A percentile compares a stretch with the other conserved stretches of the same genome.
phyloP scores from a whole-genome alignment of 2,329 filamentous ascomycete genomes.

The Monosporascus sp. region DNA sequence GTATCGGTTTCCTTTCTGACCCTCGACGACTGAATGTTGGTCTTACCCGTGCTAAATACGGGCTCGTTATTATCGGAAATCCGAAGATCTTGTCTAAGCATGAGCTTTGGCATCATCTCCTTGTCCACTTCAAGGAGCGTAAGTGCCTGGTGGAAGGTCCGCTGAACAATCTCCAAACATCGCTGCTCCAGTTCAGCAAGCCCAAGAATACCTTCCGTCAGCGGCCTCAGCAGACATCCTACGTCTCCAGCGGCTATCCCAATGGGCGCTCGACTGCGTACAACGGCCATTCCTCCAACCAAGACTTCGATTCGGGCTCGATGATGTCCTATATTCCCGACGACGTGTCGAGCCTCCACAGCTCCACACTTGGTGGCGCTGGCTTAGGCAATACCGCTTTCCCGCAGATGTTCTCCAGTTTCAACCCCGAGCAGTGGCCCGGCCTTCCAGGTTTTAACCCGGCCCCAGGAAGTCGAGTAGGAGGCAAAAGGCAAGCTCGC shows the following conservation, averaged over 20 bases:
- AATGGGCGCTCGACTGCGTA: conserved; percentile 33
- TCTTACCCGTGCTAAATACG: conserved; percentile 93
- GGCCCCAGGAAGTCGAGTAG: conserved; percentile 52
- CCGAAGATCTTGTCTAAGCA: conserved; percentile 97
- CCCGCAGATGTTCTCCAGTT: conserved; percentile 92
- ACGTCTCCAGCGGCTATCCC: conserved; percentile 39
- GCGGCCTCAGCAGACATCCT: conserved; percentile 70
- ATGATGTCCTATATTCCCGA: conserved; percentile 95
- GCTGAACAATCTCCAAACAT: conserved; percentile 91
- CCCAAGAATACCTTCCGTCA: conserved; percentile 92
- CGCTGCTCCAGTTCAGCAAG: conserved; percentile 87
- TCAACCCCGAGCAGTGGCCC: conserved; percentile 84
- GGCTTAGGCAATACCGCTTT: conserved; percentile 73
- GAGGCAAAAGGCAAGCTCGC: conserved; percentile 61
- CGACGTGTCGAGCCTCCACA: conserved; percentile 93
- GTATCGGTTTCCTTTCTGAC: conserved; percentile 97
- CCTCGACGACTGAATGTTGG: conserved; percentile 96
- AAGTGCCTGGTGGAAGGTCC: conserved; percentile 96
- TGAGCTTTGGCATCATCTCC: conserved; percentile 91
- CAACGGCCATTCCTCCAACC: conserved; percentile 36
- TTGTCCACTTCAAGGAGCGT: conserved; percentile 94
- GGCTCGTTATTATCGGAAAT: conserved; percentile 92
- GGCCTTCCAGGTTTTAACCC: conserved; percentile 61
- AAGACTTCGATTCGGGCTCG: conserved; percentile 72
- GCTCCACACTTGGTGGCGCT: conserved; percentile 80